These are phyloP conservation scores for Pisolithus sp. DNA, from an alignment of 768 basidiomycete species.

Conservation along the genomic window DNA sequence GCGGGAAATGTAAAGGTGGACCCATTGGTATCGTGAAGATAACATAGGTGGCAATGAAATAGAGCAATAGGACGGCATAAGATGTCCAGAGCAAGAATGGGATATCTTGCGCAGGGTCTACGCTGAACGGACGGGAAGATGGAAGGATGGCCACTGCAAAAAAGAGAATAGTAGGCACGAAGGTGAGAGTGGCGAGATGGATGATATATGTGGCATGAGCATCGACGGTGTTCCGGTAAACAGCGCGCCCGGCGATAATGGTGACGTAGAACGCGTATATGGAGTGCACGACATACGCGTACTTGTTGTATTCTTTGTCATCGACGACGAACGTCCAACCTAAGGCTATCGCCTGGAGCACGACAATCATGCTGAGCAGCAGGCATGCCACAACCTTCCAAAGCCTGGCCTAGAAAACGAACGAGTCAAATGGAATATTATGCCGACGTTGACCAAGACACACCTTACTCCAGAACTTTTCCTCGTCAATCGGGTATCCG, in stretches of 20 bases:
- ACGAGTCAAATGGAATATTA: background rate
- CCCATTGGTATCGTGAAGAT: slow-evolving; percentile 56
- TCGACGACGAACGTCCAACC: slow-evolving; percentile 37
- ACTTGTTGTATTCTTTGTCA: slow-evolving; percentile 26
- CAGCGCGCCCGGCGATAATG: slow-evolving; percentile 43
- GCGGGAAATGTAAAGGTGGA: slow-evolving; percentile 67
- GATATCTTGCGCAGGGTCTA: slow-evolving; percentile 18
- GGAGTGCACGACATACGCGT: slow-evolving; percentile 40
- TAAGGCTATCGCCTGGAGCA: slow-evolving; percentile 46
- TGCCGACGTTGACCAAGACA: slow-evolving; percentile 11
- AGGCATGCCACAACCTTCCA: slow-evolving; percentile 49
- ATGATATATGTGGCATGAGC: slow-evolving; percentile 44
- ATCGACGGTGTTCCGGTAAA: slow-evolving; percentile 38
- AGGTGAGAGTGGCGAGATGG: slow-evolving; percentile 55
- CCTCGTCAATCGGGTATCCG: slow-evolving; percentile 58
- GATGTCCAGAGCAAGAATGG: slow-evolving; percentile 35
- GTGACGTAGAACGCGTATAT: slow-evolving; percentile 57
- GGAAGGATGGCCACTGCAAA: slow-evolving; percentile 54
- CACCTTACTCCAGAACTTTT: slow-evolving; percentile 54
- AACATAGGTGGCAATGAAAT: slow-evolving; percentile 39
- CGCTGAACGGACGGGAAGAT: slow-evolving; percentile 29
- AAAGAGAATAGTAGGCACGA: slow-evolving; percentile 41
- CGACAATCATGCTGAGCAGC: slow-evolving; percentile 40
- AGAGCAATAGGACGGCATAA: slow-evolving; percentile 48
- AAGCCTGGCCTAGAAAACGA: slow-evolving; percentile 44